phyloP scores from a whole-genome alignment of 1,139 yeast species.

The Protomyces arabidopsidicola region DNA sequence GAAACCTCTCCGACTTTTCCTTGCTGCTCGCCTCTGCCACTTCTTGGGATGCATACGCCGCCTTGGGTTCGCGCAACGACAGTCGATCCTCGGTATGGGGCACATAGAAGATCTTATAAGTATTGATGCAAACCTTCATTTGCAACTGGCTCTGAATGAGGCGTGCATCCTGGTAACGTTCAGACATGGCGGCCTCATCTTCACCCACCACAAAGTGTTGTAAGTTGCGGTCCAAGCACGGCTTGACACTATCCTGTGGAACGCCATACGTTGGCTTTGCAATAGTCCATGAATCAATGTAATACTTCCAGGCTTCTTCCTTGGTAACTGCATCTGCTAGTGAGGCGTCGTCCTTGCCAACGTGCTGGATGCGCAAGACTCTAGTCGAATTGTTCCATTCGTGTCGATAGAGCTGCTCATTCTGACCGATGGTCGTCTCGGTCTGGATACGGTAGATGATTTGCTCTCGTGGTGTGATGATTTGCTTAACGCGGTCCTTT shows the following conservation, averaged over 20 bases:
- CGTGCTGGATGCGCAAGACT: constrained; percentile 69
- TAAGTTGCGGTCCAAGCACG: constrained; percentile 56
- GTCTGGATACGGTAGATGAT: constrained; percentile 85
- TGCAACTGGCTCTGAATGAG: constrained; percentile 55
- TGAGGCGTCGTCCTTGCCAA: constrained; percentile 83
- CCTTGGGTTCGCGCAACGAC: constrained; percentile 40
- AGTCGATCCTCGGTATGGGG: constrained; percentile 78
- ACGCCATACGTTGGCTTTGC: constrained; percentile 97
- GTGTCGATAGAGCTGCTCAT: constrained; percentile 89
- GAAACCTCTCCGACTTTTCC: not conserved
- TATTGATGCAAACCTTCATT: constrained; percentile 73
- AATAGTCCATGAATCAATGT: constrained; percentile 85
- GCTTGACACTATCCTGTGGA: constrained; percentile 69
- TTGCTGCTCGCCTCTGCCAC: not conserved
- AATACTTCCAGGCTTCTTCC: constrained; percentile 86
- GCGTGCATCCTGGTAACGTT: not conserved
- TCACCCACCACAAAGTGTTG: constrained; percentile 50
- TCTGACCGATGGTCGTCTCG: constrained; percentile 70
- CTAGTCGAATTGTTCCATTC: constrained; percentile 54
- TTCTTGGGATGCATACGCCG: not conserved
- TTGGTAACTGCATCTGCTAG: constrained; percentile 68
- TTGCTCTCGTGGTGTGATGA: constrained; percentile 71
- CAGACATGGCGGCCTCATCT: constrained; percentile 6
- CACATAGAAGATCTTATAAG: constrained; percentile 77
- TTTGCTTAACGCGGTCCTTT: constrained; percentile 58